phyloP scores from a whole-genome alignment of 306 rosid species.

The Ormosia semicastrata region DNA sequence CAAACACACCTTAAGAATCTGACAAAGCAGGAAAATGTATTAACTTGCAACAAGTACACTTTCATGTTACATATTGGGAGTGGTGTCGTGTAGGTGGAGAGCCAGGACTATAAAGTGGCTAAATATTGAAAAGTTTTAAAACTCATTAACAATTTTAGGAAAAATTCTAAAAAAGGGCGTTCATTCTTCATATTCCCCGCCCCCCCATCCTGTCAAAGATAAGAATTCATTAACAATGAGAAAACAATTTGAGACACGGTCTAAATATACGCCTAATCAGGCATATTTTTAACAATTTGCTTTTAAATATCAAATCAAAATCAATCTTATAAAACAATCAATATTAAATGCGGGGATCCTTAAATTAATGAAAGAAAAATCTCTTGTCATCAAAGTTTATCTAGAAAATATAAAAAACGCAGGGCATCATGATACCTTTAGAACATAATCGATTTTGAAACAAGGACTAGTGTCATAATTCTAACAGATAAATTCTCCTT shows the following conservation, averaged over 20 bases:
- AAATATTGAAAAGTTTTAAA: too few relatives aligned
- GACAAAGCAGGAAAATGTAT: too few relatives aligned
- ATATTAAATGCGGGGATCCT: conserved; percentile 8
- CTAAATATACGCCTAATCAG: neutral
- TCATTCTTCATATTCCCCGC: neutral
- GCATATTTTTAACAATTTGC: neutral
- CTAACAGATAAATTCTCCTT: neutral
- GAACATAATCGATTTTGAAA: conserved; percentile 13
- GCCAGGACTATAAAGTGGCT: too few relatives aligned
- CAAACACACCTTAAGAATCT: too few relatives aligned
- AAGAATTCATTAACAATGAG: neutral
- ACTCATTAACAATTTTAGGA: too few relatives aligned
- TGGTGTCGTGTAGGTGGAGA: too few relatives aligned
- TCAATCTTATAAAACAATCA: neutral
- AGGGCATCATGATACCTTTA: neutral
- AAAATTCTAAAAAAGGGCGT: too few relatives aligned
- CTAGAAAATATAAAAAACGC: neutral
- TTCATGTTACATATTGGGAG: too few relatives aligned
- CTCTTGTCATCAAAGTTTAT: neutral
- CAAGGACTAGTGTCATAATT: neutral
- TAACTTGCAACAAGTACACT: too few relatives aligned
- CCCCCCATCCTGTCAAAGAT: neutral
- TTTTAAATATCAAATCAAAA: conserved; percentile 8
- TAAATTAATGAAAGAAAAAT: conserved; percentile 4
- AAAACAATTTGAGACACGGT: neutral